phyloP scores from a whole-genome alignment of 495 filamentous ascomycete species.

The Durotheca rogersii region DNA sequence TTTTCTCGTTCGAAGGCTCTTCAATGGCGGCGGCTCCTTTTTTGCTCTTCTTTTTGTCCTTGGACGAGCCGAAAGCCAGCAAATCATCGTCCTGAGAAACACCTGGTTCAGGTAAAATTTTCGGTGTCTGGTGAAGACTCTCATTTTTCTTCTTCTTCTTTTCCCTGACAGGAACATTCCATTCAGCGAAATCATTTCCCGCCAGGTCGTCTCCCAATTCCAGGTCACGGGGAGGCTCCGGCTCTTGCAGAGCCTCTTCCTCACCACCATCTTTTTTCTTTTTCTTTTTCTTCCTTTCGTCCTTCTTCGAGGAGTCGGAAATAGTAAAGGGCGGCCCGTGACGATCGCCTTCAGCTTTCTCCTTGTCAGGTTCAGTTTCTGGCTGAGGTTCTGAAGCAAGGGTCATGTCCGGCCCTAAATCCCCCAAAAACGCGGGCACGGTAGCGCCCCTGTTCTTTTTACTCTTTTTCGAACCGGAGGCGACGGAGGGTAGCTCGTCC shows the following conservation, averaged over 20 bases:
- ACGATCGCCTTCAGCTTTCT: slow-evolving; percentile 26
- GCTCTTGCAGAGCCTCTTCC: slow-evolving; percentile 15
- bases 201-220: slow-evolving; percentile 10
- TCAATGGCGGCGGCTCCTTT: slow-evolving; percentile 11
- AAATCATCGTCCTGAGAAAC: slow-evolving; percentile 24
- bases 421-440: slow-evolving; percentile 8
- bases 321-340: slow-evolving; percentile 18
- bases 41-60: slow-evolving; percentile 41
- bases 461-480: slow-evolving; percentile 7
- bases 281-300: slow-evolving; percentile 41
- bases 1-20: slow-evolving; percentile 13
- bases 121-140: slow-evolving; percentile 9
- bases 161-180: slow-evolving; percentile 7
- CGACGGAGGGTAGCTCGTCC: slow-evolving; percentile 1
- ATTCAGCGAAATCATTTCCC: not conserved
- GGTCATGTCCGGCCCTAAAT: slow-evolving; percentile 13
- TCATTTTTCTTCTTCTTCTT: slow-evolving; percentile 25
- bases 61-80: slow-evolving; percentile 34
- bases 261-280: slow-evolving; percentile 20
- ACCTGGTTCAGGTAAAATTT: slow-evolving; percentile 21
- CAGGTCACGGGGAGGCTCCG: slow-evolving; percentile 6
- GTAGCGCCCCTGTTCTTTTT: slow-evolving; percentile 26
- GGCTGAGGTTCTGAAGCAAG: slow-evolving; percentile 25
- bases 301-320: slow-evolving; percentile 27
- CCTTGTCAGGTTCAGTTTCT: slow-evolving; percentile 36